Conservation (phyloP, 768 basidiomycete species). For the Serpula lacrymans region DNA sequence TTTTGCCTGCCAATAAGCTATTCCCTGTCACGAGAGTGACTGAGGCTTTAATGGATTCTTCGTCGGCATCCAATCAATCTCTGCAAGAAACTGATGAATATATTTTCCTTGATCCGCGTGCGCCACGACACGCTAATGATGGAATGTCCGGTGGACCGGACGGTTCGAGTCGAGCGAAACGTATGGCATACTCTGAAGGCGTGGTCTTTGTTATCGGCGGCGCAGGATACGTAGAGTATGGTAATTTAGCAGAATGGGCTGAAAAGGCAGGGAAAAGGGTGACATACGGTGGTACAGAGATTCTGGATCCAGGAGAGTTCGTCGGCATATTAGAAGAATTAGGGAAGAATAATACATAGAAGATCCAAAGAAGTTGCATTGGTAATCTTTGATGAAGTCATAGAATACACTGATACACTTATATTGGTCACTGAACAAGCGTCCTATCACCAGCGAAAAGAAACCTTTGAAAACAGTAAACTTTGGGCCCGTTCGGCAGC, state of each 20-base stretch:
- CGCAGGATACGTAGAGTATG: constrained; percentile 96
- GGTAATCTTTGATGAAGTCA: neutral
- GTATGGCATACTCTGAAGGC: constrained; percentile 84
- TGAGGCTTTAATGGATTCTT: constrained; percentile 97
- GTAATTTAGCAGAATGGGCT: constrained; percentile 95
- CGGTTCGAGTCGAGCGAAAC: constrained; percentile 38
- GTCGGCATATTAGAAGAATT: constrained; percentile 65
- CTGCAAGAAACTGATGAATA: constrained; percentile 96
- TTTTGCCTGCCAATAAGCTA: constrained; percentile 92
- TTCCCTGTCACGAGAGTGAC: constrained; percentile 88
- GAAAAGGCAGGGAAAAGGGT: constrained; percentile 76
- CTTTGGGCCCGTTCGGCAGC: too few relatives aligned
- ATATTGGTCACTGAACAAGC: neutral
- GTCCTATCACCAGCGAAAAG: too few relatives aligned
- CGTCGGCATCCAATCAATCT: constrained; percentile 90
- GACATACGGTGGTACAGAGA: constrained; percentile 95
- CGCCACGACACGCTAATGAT: constrained; percentile 51
- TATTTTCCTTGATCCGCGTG: constrained; percentile 88
- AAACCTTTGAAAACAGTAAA: too few relatives aligned
- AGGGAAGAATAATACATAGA: constrained; percentile 42
- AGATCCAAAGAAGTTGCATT: too few relatives aligned
- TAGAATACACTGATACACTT: neutral
- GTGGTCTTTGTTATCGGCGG: constrained; percentile 96
- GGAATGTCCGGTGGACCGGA: constrained; percentile 36
- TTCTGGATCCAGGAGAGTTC: constrained; percentile 86